These are phyloP conservation scores for Glaciozyma martinii DNA, from an alignment of 768 basidiomycete genomes.

Conservation along the genomic window DNA sequence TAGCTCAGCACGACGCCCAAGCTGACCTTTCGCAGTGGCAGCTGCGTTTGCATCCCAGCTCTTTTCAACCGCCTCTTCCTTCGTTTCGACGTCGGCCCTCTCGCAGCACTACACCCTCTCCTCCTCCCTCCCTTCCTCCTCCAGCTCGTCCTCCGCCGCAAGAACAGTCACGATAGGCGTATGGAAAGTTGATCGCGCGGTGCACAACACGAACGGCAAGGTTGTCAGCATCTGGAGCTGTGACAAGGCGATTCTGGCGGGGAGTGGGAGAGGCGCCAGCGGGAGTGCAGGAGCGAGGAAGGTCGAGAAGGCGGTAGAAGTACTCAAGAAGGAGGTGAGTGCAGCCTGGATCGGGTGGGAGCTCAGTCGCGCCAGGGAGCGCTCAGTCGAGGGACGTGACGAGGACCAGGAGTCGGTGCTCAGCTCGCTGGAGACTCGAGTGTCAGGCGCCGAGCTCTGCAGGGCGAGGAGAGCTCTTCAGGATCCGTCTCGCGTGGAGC, in stretches of 20 bases:
- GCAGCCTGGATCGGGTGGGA: slow-evolving; percentile 4
- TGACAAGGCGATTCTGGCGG: slow-evolving; percentile 67
- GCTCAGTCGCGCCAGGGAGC: no score
- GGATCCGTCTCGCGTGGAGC: no score
- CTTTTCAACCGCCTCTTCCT: neutral
- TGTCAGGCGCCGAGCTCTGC: no score
- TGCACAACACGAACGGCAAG: slow-evolving; percentile 81
- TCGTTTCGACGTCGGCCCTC: neutral
- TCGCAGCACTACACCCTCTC: neutral
- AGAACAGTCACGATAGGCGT: slow-evolving; percentile 46
- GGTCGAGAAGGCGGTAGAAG: slow-evolving; percentile 67
- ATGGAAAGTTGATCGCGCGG: slow-evolving; percentile 80
- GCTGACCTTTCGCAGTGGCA: no score
- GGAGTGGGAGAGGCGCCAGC: neutral
- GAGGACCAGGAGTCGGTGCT: no score
- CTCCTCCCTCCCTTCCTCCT: neutral
- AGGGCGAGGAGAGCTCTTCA: no score
- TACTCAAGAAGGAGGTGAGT: slow-evolving; percentile 80
- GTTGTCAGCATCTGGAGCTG: slow-evolving; percentile 86
- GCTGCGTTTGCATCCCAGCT: neutral
- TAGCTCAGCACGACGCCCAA: no score
- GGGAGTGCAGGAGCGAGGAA: slow-evolving; percentile 40
- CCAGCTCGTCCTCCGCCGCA: neutral
- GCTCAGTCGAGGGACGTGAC: no score
- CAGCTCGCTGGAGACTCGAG: no score